These are phyloP conservation scores for Beauveria brongniartii DNA, from an alignment of 2,329 filamentous ascomycete genomes.

Conservation along the genomic window DNA sequence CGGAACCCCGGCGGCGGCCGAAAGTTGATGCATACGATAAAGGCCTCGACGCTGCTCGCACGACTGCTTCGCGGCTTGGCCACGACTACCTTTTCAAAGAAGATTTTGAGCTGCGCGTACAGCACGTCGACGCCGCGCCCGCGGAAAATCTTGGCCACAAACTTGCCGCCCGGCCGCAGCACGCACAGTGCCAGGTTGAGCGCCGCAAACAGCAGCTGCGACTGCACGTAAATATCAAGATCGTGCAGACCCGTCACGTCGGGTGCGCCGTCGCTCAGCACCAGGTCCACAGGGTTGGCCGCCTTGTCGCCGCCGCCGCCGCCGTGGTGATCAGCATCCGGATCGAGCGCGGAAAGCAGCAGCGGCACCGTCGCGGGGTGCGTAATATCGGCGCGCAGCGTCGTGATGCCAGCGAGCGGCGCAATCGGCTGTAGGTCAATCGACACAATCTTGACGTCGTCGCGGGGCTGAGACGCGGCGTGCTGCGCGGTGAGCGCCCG, in stretches of 20 bases:
- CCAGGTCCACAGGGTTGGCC: slow-evolving; percentile 78
- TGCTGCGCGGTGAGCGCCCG: slow-evolving; percentile 13
- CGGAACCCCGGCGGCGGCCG: slow-evolving; percentile 67
- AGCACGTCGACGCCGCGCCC: slow-evolving; percentile 92
- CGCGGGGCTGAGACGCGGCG: slow-evolving; percentile 36
- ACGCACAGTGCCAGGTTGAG: slow-evolving; percentile 91
- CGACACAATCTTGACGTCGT: slow-evolving; percentile 85
- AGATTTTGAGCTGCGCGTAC: slow-evolving; percentile 85
- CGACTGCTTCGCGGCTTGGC: slow-evolving; percentile 90
- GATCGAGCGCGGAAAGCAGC: slow-evolving; percentile 75
- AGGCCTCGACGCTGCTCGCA: slow-evolving; percentile 95
- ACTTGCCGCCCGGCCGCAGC: slow-evolving; percentile 84
- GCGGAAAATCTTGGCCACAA: slow-evolving; percentile 96
- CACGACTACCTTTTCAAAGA: slow-evolving; percentile 78
- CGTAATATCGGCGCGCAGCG: slow-evolving; percentile 90
- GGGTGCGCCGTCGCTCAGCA: slow-evolving; percentile 90
- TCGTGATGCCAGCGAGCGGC: slow-evolving; percentile 84
- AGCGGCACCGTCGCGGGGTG: slow-evolving; percentile 92
- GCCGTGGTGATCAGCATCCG: slow-evolving; percentile 41
- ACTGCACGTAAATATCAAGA: slow-evolving; percentile 96
- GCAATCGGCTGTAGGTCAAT: slow-evolving; percentile 96
- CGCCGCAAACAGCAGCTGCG: slow-evolving; percentile 87
- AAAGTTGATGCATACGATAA: slow-evolving; percentile 91
- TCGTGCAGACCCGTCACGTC: slow-evolving; percentile 97
- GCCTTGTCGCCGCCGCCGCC: slow-evolving; percentile 34